A percentile compares a stretch with the other conserved stretches of the same genome.
phyloP scores from a whole-genome alignment of 495 filamentous ascomycete species.

The Pyrenula aspistea region DNA sequence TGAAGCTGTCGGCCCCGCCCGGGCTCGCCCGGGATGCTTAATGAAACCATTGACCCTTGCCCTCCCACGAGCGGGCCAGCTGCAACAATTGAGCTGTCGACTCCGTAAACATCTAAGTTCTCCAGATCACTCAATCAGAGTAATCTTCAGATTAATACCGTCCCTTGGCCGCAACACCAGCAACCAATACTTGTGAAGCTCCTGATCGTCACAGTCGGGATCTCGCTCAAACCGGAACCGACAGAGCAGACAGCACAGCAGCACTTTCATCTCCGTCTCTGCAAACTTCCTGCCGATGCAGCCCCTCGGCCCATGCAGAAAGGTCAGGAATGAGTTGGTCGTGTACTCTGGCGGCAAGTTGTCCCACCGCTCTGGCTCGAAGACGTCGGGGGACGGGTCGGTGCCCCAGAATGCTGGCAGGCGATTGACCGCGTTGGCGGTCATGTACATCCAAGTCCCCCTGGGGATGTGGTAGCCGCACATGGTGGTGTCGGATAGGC shows the following conservation, averaged over 20 bases:
- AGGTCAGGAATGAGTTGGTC: conserved; percentile 14
- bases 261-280: conserved; percentile 16
- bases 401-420: conserved; percentile 36
- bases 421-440: conserved; percentile 15
- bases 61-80: no score
- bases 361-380: conserved; percentile 17
- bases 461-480: conserved; percentile 13
- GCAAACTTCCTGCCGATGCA: conserved; percentile 17
- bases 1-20: no score
- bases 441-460: conserved; percentile 10
- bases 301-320: conserved; percentile 14
- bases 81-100: no score
- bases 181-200: conserved; percentile 42
- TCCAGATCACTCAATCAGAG: background rate
- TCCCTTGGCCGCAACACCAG: conserved; percentile 36
- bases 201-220: conserved; percentile 25
- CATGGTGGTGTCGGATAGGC: conserved; percentile 7
- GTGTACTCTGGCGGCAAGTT: conserved; percentile 9
- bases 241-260: conserved; percentile 15
- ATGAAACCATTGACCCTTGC: no score
- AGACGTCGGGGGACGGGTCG: conserved; percentile 26
- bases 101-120: no score
- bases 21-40: no score
- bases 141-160: conserved; percentile 31
- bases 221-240: conserved; percentile 21